phyloP scores from a whole-genome alignment of 1,284 basidiomycete genomes.

The Naganishia sp. region DNA sequence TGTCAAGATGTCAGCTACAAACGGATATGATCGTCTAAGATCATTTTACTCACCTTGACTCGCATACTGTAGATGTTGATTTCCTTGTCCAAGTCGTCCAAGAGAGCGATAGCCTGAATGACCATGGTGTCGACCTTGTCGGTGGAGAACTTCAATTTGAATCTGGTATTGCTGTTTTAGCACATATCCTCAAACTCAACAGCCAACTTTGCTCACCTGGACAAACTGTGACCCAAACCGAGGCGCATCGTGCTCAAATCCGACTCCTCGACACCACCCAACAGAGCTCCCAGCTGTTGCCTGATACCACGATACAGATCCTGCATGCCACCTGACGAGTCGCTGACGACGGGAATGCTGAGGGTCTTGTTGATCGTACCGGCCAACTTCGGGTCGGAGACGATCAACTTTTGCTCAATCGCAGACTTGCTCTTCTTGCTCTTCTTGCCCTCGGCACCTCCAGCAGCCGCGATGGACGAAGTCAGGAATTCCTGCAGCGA shows the following conservation, averaged over 20 bases:
- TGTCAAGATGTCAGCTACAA: constrained; percentile 28
- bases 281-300: constrained; percentile 77
- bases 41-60: constrained; percentile 70
- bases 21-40: background rate
- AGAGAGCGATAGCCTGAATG: constrained; percentile 95
- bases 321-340: constrained; percentile 59
- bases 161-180: constrained; percentile 58
- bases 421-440: constrained; percentile 73
- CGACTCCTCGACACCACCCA: constrained; percentile 90
- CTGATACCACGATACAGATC: constrained; percentile 97
- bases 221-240: constrained; percentile 93
- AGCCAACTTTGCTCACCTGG: constrained; percentile 61
- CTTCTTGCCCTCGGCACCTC: constrained; percentile 45
- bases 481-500: constrained; percentile 90
- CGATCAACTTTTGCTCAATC: constrained; percentile 78
- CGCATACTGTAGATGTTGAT: constrained; percentile 99
- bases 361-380: constrained; percentile 90
- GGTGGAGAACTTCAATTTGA: constrained; percentile 98
- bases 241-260: constrained; percentile 97
- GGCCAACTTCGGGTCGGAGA: constrained; percentile 85
- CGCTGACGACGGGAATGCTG: constrained; percentile 79
- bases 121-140: constrained; percentile 99
- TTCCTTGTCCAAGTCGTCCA: constrained; percentile 99
- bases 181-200: background rate
- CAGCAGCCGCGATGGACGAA: constrained; percentile 69